Evolutionary conservation across 768 basidiomycete genomes (phyloP), one percentile per base, ranked within the genome.

Genomic region (Phallus indusiatus): DNA sequence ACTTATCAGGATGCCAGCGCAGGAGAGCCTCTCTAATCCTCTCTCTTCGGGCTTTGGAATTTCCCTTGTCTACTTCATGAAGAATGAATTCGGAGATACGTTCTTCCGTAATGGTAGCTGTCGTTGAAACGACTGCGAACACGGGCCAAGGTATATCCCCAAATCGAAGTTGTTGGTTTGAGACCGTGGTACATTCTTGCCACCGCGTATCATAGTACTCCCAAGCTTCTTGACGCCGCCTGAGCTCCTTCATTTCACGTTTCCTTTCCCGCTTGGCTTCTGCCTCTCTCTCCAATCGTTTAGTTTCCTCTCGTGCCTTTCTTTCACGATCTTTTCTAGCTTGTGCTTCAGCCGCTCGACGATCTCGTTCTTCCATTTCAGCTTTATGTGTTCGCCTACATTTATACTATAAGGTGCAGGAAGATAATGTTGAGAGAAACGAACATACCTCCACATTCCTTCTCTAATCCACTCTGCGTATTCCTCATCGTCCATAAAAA

Each of bases 401-500:
- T 16, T 51, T 34, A 20, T 51, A 34, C 8, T 16, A 14, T 22
- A 18, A 20, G 21, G 7, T 7, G 24, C 11, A 52, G 33, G 11
- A 21, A 34, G 35, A 21, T 49, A 28, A 35, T 50, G 42, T 51
- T n/a, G 54, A 36, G 21, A 16, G n/a, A 55, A 47, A 42, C 28
- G 50, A 12, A 71, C 81, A 46, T 61, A 85, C 81, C 82, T 80
- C 76, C 89, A 93, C 88, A 96, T 94, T 51, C 90, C 90, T 22
- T 78, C 71, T 62, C 93, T 75, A 54, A 95, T 74, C 88, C 89
- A 94, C 65, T 91, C 89, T 1, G 86, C 81, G 64, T 95, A 95
- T 61, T 90, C 85, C 64, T 94, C 87, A 8, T 94, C 91, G 61
- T 86, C 84, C 86, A 94, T 86, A 52, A 68, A 63, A 51, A 65